Base-by-base conservation (phyloP, 495 filamentous ascomycete species). In the Penicillium crystallinum region DNA sequence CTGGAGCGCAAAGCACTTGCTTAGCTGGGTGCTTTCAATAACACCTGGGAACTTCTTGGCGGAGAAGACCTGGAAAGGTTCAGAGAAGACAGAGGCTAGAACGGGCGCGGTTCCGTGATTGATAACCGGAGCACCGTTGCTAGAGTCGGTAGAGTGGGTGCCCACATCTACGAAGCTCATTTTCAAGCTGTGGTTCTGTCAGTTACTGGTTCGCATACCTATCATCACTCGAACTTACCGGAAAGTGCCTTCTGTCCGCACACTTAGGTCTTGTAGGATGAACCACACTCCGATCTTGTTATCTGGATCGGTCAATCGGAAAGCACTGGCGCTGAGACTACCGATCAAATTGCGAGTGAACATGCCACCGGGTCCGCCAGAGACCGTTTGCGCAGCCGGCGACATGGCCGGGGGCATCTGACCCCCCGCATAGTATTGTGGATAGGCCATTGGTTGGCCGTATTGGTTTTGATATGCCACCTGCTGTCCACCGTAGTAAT, bases 11-110 rank as follows among this genome's bases (percentile, higher is more conserved):
- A 98, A 98, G 59, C 83, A 87, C 66, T 95, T 96, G 77, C 91
- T 96, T 17, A 98, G 72, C n/a, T 80, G 68, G 2, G 93, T 98
- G 65, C 87, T 92, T 65, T 97, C 92, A 56, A 95, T 95, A 1
- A 98, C 93, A 52, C 93, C 93, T 0, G 93, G 92, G 77, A 98
- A 98, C 57, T 96, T 96, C 79, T 98, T 98, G 30, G 93, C 93
- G 5, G 86, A 91, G 67, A 85, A 97, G 38, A 98, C 93, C 54
- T 93, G 89, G 78, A 98, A 97, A 15, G 82, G 78, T 12, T 96
- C 88, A 31, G 86, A 90, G 67, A 93, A 98, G 57, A 85, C 87
- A 3, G 84, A 87, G 2, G 93, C 93, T 2, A 98, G 80, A 22
- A 97, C 86, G 0, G 88, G 90, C 0, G 90, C 90, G 34, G 80